phyloP scores from a whole-genome alignment of 2,329 filamentous ascomycete species.

The Epichloe glyceriae region DNA sequence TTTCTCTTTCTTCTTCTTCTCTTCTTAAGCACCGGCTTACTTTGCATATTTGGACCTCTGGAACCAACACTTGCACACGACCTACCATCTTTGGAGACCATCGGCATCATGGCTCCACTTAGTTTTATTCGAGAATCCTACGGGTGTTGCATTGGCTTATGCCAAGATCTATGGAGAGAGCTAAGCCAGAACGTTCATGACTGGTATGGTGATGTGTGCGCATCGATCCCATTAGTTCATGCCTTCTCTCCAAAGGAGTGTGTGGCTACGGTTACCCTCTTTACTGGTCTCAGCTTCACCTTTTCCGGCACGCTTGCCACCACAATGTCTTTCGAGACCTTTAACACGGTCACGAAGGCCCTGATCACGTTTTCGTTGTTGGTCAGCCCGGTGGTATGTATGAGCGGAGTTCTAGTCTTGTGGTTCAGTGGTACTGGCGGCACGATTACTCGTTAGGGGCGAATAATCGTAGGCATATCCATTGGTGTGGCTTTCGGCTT shows the following conservation, averaged over 20 bases:
- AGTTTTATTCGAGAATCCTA: not conserved
- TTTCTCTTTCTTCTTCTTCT: not conserved
- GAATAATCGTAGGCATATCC: not conserved
- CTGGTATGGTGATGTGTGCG: not conserved
- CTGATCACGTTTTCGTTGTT: not conserved
- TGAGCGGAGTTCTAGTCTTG: not conserved
- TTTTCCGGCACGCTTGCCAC: not conserved
- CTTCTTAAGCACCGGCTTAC: not conserved
- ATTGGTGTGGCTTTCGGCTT: not conserved
- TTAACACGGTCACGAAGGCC: not conserved
- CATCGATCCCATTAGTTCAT: not conserved
- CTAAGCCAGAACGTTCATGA: not conserved
- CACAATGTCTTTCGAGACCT: not conserved
- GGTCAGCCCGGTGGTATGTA: not conserved
- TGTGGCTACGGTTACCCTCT: not conserved
- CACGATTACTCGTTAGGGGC: not conserved
- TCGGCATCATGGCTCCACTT: not conserved
- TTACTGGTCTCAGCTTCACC: not conserved
- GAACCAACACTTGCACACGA: not conserved
- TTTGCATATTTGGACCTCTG: not conserved
- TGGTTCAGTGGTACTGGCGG: not conserved
- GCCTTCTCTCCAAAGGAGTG: not conserved
- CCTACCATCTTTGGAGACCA: not conserved
- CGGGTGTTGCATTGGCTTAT: fast-evolving
- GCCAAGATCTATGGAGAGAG: too few relatives aligned